phyloP scores from a whole-genome alignment of 2,329 filamentous ascomycete genomes.

The Metarhizium brunneum region DNA sequence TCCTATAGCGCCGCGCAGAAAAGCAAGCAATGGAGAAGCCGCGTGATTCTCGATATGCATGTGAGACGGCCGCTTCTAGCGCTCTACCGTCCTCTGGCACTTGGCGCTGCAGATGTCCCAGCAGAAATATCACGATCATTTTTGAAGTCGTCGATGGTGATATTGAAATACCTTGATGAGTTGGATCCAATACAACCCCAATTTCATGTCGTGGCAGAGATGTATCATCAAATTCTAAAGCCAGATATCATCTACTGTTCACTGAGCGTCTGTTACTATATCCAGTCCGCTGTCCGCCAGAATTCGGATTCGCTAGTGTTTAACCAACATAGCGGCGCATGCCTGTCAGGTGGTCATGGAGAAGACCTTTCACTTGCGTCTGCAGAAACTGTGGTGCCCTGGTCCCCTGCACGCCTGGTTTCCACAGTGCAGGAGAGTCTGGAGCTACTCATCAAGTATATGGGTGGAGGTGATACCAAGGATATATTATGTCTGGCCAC shows the following conservation, averaged over 20 bases:
- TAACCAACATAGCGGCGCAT: constrained; percentile 18
- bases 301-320: constrained; percentile 19
- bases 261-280: constrained; percentile 46
- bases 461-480: constrained; percentile 40
- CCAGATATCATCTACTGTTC: constrained; percentile 46
- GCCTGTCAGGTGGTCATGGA: constrained; percentile 14
- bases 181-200: constrained; percentile 37
- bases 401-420: constrained; percentile 32
- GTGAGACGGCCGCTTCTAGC: constrained; percentile 41
- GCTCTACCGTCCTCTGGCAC: constrained; percentile 45
- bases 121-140: constrained; percentile 43
- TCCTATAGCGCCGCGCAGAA: constrained; percentile 32
- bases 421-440: constrained; percentile 37
- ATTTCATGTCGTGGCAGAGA: constrained; percentile 38
- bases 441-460: constrained; percentile 33
- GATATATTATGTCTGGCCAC: constrained; percentile 40
- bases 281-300: constrained; percentile 26
- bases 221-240: constrained; percentile 44
- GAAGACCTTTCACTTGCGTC: constrained; percentile 18
- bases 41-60: constrained; percentile 44
- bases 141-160: constrained; percentile 43
- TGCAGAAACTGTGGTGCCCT: constrained; percentile 28
- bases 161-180: constrained; percentile 47
- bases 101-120: constrained; percentile 40
- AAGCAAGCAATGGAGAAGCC: constrained; percentile 41